phyloP scores from a whole-genome alignment of 2,329 filamentous ascomycete genomes.

The Apiospora aurea region DNA sequence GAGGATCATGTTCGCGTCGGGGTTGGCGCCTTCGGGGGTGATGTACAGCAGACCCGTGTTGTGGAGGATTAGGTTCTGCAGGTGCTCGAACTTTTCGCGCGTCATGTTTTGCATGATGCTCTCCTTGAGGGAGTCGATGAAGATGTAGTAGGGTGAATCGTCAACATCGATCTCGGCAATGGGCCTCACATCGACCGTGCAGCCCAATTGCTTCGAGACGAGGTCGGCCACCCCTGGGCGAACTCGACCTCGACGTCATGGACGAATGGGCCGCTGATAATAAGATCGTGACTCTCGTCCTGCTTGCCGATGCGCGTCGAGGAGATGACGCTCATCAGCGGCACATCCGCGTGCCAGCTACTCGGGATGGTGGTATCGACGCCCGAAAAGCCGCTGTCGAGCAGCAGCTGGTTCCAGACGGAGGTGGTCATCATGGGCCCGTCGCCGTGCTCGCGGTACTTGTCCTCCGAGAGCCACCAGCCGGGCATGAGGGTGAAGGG shows the following conservation, averaged over 20 bases:
- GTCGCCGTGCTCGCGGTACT: slow-evolving; percentile 11
- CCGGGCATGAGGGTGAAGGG: slow-evolving; percentile 13
- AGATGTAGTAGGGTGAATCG: slow-evolving; percentile 26
- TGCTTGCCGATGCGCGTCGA: slow-evolving; percentile 28
- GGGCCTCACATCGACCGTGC: not conserved
- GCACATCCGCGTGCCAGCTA: slow-evolving; percentile 27
- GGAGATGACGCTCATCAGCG: slow-evolving; percentile 27
- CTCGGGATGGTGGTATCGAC: slow-evolving; percentile 24
- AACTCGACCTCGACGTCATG: slow-evolving; percentile 28
- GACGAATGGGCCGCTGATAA: slow-evolving; percentile 26
- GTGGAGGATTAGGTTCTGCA: slow-evolving; percentile 23
- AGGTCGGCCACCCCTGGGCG: slow-evolving; percentile 29
- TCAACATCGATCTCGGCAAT: slow-evolving; percentile 20
- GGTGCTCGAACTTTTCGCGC: slow-evolving; percentile 25
- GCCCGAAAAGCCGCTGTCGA: slow-evolving; percentile 16
- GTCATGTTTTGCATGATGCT: slow-evolving; percentile 25
- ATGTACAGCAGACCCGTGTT: slow-evolving; percentile 28
- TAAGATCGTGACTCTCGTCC: slow-evolving; percentile 17
- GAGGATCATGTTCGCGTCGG: slow-evolving; percentile 28
- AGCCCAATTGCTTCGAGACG: slow-evolving; percentile 22
- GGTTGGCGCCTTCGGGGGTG: slow-evolving; percentile 24
- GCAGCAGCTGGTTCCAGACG: slow-evolving; percentile 14
- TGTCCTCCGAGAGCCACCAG: slow-evolving; percentile 19
- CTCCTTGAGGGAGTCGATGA: slow-evolving; percentile 28
- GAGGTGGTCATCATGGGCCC: slow-evolving; percentile 5